phyloP scores from a whole-genome alignment of 352 stramenopile species.

The Pythium apleroticum region DNA sequence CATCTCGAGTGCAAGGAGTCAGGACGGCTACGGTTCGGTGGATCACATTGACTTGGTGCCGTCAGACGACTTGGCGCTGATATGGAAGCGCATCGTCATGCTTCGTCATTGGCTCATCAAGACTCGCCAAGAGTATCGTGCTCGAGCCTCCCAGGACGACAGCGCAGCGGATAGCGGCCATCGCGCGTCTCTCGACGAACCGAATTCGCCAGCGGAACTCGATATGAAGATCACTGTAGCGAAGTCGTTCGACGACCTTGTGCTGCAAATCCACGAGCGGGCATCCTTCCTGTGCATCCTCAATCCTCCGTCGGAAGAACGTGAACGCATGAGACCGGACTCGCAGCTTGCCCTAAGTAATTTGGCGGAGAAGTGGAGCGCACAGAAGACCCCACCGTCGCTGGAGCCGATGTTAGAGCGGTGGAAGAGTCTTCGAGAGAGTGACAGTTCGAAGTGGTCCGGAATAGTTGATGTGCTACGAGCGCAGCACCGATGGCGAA shows the following conservation, averaged over 20 bases:
- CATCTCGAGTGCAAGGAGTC: conserved; percentile 41
- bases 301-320: conserved; percentile 71
- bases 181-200: background rate
- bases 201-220: conserved; percentile 26
- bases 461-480: conserved; percentile 82
- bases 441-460: conserved; percentile 83
- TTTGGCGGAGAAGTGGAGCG: conserved; percentile 84
- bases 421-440: conserved; percentile 75
- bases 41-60: conserved; percentile 60
- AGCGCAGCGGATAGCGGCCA: background rate
- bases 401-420: conserved; percentile 86
- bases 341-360: conserved; percentile 80
- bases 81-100: conserved; percentile 83
- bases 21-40: conserved; percentile 24
- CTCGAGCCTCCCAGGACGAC: conserved; percentile 49
- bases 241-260: conserved; percentile 64
- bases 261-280: conserved; percentile 64
- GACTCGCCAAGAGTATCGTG: conserved; percentile 72
- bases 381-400: conserved; percentile 76
- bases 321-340: conserved; percentile 55
- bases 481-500: conserved; percentile 67
- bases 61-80: conserved; percentile 64
- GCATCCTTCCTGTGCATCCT: conserved; percentile 76
- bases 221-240: conserved; percentile 63
- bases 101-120: conserved; percentile 87